Percentiles rank a stretch among this genome's conserved stretches.
Evolutionary conservation across 345 rosid species (phyloP).

Genomic region (Linum trigynum): DNA sequence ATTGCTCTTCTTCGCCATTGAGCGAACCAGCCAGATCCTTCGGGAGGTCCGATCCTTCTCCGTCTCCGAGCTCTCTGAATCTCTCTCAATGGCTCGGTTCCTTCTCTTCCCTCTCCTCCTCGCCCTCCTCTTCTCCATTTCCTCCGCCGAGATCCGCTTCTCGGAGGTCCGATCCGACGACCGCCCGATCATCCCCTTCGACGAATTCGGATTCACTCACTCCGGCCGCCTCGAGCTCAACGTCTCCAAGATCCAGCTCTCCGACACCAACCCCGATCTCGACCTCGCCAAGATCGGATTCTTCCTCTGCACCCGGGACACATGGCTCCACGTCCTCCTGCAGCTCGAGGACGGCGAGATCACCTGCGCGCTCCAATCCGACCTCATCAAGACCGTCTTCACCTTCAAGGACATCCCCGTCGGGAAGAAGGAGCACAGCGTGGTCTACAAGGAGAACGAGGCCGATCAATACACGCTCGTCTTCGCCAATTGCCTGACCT

Average conservation of each 20-base stretch:
- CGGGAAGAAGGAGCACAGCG: slow-evolving; percentile 15
- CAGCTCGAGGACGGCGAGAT: slow-evolving; percentile 63
- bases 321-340: slow-evolving; percentile 66
- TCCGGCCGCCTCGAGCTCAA: slow-evolving; percentile 70
- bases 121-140: slow-evolving; percentile 13
- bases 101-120: slow-evolving; percentile 20
- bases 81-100: neutral
- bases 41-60: slow-evolving; percentile 21
- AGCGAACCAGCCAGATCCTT: no score
- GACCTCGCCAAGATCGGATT: slow-evolving; percentile 68
- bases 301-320: slow-evolving; percentile 85
- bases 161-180: slow-evolving; percentile 26
- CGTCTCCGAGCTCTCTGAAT: slow-evolving; percentile 7
- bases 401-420: slow-evolving; percentile 49
- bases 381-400: slow-evolving; percentile 47
- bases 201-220: slow-evolving; percentile 18
- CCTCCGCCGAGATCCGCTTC: no score
- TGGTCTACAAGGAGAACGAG: slow-evolving; percentile 24
- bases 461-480: slow-evolving; percentile 75
- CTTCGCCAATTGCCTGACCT: slow-evolving; percentile 72
- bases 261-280: slow-evolving; percentile 43
- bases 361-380: slow-evolving; percentile 66
- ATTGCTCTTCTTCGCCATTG: no score
- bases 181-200: slow-evolving; percentile 60
- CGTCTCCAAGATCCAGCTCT: slow-evolving; percentile 42